Evolutionary conservation across 2,329 filamentous ascomycete species (phyloP).

Genomic region (Nemania sp.): DNA sequence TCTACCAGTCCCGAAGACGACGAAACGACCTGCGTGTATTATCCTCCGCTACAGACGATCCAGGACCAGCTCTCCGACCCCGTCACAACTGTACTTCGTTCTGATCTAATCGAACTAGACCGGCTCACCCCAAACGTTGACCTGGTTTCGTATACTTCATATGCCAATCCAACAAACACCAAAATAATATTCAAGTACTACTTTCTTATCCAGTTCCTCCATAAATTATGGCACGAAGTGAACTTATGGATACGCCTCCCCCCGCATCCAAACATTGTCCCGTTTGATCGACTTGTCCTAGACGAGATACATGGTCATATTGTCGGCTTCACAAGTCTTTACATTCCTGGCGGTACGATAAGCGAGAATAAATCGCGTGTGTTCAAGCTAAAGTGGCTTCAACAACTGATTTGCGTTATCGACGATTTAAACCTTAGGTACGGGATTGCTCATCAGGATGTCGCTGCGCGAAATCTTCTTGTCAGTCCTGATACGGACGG

Average conservation of each 20-base stretch:
- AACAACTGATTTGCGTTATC: conserved; percentile 1
- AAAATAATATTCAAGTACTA: conserved; percentile 7
- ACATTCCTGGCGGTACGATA: conserved; percentile 1
- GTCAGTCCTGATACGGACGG: background rate
- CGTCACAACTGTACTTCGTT: conserved; percentile 1
- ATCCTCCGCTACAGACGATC: background rate
- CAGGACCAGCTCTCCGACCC: background rate
- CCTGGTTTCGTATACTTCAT: conserved; percentile 1
- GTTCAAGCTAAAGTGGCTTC: conserved; percentile 6
- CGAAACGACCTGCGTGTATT: background rate
- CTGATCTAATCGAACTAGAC: background rate
- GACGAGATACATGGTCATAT: background rate
- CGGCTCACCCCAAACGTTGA: conserved; percentile 2
- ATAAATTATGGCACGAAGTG: conserved; percentile 1
- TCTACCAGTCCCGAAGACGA: conserved; percentile 4
- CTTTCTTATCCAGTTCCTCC: background rate
- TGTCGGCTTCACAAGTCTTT: conserved; percentile 5
- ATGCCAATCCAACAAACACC: background rate
- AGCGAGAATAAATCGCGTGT: background rate
- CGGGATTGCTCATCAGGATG: conserved; percentile 1
- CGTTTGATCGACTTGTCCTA: conserved; percentile 6
- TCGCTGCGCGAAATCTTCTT: conserved; percentile 5
- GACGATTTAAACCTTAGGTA: conserved; percentile 3
- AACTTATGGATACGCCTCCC: conserved; percentile 7
- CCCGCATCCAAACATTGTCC: conserved; percentile 1